Conservation (phyloP, 768 basidiomycete species). For the Suillus weaverae region DNA sequence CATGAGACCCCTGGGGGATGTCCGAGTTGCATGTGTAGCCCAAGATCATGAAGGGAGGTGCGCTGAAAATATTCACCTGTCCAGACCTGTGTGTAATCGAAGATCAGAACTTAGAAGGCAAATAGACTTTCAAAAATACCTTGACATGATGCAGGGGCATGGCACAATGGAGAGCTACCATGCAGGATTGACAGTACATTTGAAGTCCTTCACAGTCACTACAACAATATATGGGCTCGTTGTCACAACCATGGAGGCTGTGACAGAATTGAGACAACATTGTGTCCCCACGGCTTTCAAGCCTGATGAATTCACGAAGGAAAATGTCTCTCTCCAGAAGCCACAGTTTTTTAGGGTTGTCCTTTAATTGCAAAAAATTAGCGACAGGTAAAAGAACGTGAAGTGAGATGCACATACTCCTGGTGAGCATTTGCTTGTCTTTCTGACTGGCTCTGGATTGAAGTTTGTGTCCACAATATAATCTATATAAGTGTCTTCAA, state of each 20-base stretch:
- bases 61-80: slow-evolving; percentile 14
- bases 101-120: not conserved
- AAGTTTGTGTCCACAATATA: not conserved
- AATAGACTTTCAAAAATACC: slow-evolving; percentile 6
- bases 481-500: too few relatives aligned
- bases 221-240: slow-evolving; percentile 4
- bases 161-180: slow-evolving; percentile 5
- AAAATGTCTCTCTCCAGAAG: slow-evolving; percentile 5
- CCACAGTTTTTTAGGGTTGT: slow-evolving; percentile 9
- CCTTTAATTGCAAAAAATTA: slow-evolving; percentile 3
- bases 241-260: not conserved
- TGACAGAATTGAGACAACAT: not conserved
- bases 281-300: slow-evolving; percentile 12
- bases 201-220: slow-evolving; percentile 14
- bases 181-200: slow-evolving; percentile 10
- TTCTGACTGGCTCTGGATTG: not conserved
- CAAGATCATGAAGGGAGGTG: slow-evolving; percentile 15
- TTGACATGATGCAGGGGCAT: slow-evolving; percentile 19
- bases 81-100: slow-evolving; percentile 20
- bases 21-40: slow-evolving; percentile 24
- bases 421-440: not conserved
- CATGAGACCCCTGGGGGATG: slow-evolving; percentile 20
- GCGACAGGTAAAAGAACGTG: too few relatives aligned
- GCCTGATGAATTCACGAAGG: slow-evolving; percentile 18
- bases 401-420: not conserved